Conservation (phyloP, 2,329 filamentous ascomycete species). For the Didymella glomerata region DNA sequence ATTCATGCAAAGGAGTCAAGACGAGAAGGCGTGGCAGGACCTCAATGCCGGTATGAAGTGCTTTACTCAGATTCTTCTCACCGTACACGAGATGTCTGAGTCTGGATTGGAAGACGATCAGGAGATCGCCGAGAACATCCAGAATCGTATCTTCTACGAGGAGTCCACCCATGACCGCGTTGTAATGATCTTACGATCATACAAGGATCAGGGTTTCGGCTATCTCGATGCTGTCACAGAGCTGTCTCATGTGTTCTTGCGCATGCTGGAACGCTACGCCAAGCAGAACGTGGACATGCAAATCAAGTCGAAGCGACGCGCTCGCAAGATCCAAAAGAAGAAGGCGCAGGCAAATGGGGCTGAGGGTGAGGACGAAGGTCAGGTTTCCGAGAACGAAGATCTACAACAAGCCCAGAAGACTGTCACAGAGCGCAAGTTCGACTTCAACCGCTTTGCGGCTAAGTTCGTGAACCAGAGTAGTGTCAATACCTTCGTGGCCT, state of each 20-base stretch:
- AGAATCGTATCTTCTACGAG: conserved; percentile 98
- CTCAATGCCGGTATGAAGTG: conserved; percentile 89
- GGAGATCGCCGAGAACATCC: conserved; percentile 96
- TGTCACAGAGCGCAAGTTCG: conserved; percentile 87
- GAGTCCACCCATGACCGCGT: conserved; percentile 91
- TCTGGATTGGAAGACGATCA: conserved; percentile 90
- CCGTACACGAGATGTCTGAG: conserved; percentile 89
- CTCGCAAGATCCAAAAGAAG: conserved; percentile 76
- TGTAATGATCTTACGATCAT: conserved; percentile 79
- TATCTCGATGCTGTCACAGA: conserved; percentile 94
- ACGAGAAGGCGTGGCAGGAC: conserved; percentile 87
- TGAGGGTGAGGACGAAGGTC: conserved; percentile 65
- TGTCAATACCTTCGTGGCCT: conserved; percentile 86
- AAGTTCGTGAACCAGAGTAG: conserved; percentile 86
- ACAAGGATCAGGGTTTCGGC: conserved; percentile 92
- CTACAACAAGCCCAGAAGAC: conserved; percentile 73
- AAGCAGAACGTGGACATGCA: conserved; percentile 96
- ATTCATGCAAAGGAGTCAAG: conserved; percentile 78
- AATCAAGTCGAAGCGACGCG: conserved; percentile 80
- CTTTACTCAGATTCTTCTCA: conserved; percentile 92
- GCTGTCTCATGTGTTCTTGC: conserved; percentile 87
- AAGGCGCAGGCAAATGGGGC: conserved; percentile 56
- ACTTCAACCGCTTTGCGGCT: conserved; percentile 83
- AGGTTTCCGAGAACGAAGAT: conserved; percentile 69
- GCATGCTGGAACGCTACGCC: conserved; percentile 90